Evolutionary conservation across 169 alveolate species (phyloP), one percentile per base, ranked within the genome.

Genomic region (Eimeria falciformis): DNA sequence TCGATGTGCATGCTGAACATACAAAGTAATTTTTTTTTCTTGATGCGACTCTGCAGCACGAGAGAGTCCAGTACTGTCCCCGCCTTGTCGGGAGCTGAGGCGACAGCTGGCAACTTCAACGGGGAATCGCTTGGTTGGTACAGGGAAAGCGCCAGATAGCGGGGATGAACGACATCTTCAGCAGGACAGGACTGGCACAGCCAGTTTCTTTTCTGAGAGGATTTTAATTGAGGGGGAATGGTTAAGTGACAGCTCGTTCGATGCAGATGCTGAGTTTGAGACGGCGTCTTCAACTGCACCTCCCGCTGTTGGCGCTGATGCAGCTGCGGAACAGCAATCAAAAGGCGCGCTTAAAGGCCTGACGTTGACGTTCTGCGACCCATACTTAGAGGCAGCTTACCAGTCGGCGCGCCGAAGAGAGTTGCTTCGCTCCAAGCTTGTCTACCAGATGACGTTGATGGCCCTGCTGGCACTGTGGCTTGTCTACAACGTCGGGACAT

Each of bases 321-420:
- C 88, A 50, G 71, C 88, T 12, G 53, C 88, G 17, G 88, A 79
- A 23, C 88, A 79, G 23, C 88, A 71, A 5, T 68, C 88, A 79
- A 79, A 79, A 27, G 88, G 53, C 6, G 88, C 88, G 17, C 53
- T 79, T 21, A 79, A 79, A 50, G 88, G 88, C 25, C 9, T 79
- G 21, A 47, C 88, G 69, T 29, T 79, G 73, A 79, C 88, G 14
- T 79, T 79, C 71, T 71, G 88, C 4, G 88, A 79, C 40, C 88
- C 88, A 1, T 79, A 79, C 71, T 79, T 79, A 50, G 88, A 79
- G 88, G 88, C 88, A 23, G 88, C 47, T 29, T 79, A 79, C 62
- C 88, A 79, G 56, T 47, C 71, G 40, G 88, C 88, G 21, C 88
- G 88, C 21, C 55, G 53, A 23, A 79, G 88, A 71, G 88, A 55